Evolutionary conservation across 495 filamentous ascomycete genomes (phyloP).

Genomic region (Lasiosphaeria miniovina): DNA sequence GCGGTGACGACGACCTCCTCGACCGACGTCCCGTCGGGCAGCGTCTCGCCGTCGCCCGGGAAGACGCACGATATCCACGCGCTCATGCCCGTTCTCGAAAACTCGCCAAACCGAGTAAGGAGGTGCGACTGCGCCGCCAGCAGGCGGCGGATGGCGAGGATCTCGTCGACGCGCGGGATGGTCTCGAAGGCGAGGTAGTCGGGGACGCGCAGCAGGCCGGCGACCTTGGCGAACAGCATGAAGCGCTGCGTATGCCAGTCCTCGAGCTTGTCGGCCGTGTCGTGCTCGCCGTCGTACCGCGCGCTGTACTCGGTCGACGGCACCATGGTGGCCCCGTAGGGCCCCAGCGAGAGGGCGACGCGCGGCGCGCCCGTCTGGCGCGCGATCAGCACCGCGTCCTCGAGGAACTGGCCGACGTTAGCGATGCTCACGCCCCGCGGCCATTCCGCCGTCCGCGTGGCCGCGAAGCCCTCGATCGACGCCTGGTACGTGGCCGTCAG

Average conservation of each 20-base stretch:
- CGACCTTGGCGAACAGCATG: constrained; percentile 38
- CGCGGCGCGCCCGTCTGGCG: constrained; percentile 27
- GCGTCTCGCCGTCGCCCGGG: constrained; percentile 40
- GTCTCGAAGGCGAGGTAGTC: constrained; percentile 65
- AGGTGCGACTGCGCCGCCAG: constrained; percentile 6
- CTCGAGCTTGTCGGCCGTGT: constrained; percentile 39
- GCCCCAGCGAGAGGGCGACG: constrained; percentile 56
- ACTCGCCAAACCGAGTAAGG: background rate
- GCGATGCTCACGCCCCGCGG: constrained; percentile 23
- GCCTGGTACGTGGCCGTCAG: constrained; percentile 66
- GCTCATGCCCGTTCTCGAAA: constrained; percentile 19
- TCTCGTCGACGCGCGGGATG: constrained; percentile 55
- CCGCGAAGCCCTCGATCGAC: constrained; percentile 50
- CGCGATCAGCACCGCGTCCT: constrained; percentile 37
- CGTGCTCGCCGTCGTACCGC: constrained; percentile 49
- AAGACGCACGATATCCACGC: constrained; percentile 66
- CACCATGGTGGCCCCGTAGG: constrained; percentile 63
- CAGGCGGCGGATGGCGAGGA: constrained; percentile 53
- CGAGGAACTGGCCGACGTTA: constrained; percentile 26
- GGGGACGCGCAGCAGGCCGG: constrained; percentile 31
- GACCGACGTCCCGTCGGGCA: constrained; percentile 46
- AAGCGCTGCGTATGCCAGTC: constrained; percentile 58
- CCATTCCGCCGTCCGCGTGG: constrained; percentile 27
- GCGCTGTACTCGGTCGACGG: constrained; percentile 65
- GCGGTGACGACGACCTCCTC: constrained; percentile 46